Percentiles rank a stretch among this genome's conserved stretches.
phyloP scores from a whole-genome alignment of 495 filamentous ascomycete genomes.

The Talaromyces ruber region DNA sequence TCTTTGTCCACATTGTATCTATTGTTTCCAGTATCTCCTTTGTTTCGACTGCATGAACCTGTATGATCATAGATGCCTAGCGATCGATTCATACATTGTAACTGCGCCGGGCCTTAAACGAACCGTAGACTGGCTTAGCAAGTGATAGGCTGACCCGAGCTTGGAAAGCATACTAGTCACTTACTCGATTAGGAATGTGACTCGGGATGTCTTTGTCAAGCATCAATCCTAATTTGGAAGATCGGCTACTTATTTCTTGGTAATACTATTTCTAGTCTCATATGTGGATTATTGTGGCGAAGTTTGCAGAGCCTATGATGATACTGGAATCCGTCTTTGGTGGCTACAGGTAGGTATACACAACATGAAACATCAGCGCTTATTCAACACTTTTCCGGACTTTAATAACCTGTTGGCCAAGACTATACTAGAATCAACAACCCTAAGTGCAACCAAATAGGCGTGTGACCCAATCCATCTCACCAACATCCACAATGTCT shows the following conservation, averaged over 20 bases:
- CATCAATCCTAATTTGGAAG: background rate
- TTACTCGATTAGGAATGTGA: too few species aligned
- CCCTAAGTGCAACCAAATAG: background rate
- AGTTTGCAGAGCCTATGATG: background rate
- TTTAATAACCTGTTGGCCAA: too few species aligned
- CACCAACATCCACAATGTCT: background rate
- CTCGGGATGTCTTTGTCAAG: background rate
- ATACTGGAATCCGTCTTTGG: background rate
- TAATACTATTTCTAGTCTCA: background rate
- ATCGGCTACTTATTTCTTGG: background rate
- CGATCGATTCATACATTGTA: background rate
- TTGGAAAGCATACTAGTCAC: background rate
- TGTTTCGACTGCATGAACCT: background rate
- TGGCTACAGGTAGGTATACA: background rate
- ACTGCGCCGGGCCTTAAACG: background rate
- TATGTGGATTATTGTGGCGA: background rate
- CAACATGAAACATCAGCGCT: background rate
- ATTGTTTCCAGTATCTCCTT: background rate
- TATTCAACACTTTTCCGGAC: background rate
- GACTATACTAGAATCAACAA: background rate
- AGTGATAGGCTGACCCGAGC: background rate
- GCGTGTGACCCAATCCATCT: background rate
- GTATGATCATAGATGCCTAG: background rate
- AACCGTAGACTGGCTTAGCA: background rate
- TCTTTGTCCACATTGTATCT: background rate